Conservation (phyloP, 1,284 basidiomycete genomes). For the Cutaneotrichosporon sp. region DNA sequence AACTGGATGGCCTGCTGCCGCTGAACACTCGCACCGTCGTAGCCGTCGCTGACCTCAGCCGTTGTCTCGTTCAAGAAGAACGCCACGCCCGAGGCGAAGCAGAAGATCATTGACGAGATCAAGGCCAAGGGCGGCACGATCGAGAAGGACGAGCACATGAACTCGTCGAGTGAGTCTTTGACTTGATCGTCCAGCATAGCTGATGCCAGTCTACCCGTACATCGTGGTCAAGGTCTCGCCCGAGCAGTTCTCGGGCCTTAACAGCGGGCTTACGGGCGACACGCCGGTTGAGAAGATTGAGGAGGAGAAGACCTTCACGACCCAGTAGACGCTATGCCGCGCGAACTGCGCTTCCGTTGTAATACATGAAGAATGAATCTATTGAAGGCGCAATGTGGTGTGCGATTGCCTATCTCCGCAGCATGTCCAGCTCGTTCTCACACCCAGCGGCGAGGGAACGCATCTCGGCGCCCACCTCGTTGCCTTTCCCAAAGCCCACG, state of each 20-base stretch:
- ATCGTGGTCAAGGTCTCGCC: conserved; percentile 27
- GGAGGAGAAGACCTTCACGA: not conserved
- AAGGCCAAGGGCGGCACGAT: conserved; percentile 31
- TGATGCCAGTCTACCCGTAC: conserved; percentile 37
- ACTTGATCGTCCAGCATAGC: not conserved
- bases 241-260: conserved; percentile 28
- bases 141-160: conserved; percentile 31
- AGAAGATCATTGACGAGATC: conserved; percentile 27
- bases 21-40: no score
- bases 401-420: not conserved
- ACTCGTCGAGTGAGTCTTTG: conserved; percentile 37
- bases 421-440: conserved; percentile 12
- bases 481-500: conserved; percentile 41
- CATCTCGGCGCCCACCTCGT: conserved; percentile 11
- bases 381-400: no score
- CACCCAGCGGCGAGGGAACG: not conserved
- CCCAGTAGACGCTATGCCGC: not conserved
- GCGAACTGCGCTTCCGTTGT: no score
- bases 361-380: no score
- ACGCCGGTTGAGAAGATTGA: conserved; percentile 30
- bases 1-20: no score
- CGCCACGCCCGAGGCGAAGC: conserved; percentile 30
- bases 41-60: conserved; percentile 22
- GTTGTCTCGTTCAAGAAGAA: conserved; percentile 41
- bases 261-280: conserved; percentile 23